Evolutionary conservation across 352 stramenopile genomes (phyloP).

Genomic region (Pythium plurisporium): DNA sequence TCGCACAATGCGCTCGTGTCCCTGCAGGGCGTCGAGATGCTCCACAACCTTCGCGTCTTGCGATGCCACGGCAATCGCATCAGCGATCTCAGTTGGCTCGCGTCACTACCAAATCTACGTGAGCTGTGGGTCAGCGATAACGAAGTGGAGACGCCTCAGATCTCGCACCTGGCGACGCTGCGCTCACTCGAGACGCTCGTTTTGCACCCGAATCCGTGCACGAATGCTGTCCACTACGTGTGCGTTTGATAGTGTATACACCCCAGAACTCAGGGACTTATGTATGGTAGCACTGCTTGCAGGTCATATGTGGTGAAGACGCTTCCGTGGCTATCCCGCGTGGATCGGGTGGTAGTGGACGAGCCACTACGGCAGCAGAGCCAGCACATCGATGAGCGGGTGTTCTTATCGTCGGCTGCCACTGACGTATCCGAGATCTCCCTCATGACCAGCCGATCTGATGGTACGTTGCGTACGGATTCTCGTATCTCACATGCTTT

Average conservation of each 20-base stretch:
- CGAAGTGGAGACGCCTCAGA: slow-evolving; percentile 37
- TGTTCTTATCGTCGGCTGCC: slow-evolving; percentile 26
- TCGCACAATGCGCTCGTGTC: slow-evolving; percentile 52
- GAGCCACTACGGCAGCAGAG: slow-evolving; percentile 39
- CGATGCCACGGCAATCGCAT: slow-evolving; percentile 60
- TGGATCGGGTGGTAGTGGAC: slow-evolving; percentile 44
- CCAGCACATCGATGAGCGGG: slow-evolving; percentile 35
- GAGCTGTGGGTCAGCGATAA: slow-evolving; percentile 68
- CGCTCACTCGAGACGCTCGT: slow-evolving; percentile 31
- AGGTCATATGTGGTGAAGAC: slow-evolving; percentile 31
- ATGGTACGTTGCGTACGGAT: background rate
- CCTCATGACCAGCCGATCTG: slow-evolving; percentile 27
- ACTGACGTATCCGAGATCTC: slow-evolving; percentile 37
- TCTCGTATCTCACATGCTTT: too few relatives aligned
- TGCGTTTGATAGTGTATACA: slow-evolving; percentile 16
- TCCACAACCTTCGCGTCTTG: slow-evolving; percentile 41
- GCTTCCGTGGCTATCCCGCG: slow-evolving; percentile 43
- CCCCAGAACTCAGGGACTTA: too few relatives aligned
- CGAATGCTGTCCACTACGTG: slow-evolving; percentile 41
- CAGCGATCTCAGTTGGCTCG: slow-evolving; percentile 40
- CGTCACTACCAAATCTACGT: slow-evolving; percentile 24
- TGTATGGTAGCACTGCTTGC: background rate
- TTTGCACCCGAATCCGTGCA: slow-evolving; percentile 71
- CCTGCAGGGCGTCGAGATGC: slow-evolving; percentile 32
- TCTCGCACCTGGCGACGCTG: slow-evolving; percentile 45